Conservation (phyloP, 371 early-diverging fungal species). For the Gilbertella persicaria region DNA sequence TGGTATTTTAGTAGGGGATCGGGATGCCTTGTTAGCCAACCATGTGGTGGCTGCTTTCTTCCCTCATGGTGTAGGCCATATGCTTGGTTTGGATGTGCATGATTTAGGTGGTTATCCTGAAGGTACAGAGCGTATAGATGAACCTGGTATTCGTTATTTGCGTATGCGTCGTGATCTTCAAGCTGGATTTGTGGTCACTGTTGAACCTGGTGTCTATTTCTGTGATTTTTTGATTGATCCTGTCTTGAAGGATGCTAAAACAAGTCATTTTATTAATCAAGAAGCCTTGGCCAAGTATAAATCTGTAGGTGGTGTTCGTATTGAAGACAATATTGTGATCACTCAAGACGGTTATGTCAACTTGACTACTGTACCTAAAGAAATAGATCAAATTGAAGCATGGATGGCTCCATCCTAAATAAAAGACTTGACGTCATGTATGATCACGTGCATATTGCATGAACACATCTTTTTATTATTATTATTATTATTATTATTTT, state of each 20-base stretch:
- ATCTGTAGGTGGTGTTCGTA: slow-evolving; percentile 90
- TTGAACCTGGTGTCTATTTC: slow-evolving; percentile 89
- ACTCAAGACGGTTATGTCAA: slow-evolving; percentile 71
- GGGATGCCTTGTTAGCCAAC: slow-evolving; percentile 67
- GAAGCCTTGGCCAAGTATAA: slow-evolving; percentile 70
- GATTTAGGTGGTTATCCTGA: slow-evolving; percentile 89
- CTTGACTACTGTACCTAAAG: slow-evolving; percentile 77
- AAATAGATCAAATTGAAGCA: slow-evolving; percentile 73
- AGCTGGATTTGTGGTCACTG: slow-evolving; percentile 87
- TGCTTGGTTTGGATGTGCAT: slow-evolving; percentile 83
- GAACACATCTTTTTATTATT: background rate
- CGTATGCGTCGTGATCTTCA: slow-evolving; percentile 83
- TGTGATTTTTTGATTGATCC: slow-evolving; percentile 61
- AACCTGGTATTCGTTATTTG: slow-evolving; percentile 83
- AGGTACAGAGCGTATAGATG: slow-evolving; percentile 76
- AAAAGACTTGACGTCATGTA: background rate
- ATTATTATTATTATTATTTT: slow-evolving; percentile 8
- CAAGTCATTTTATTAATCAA: slow-evolving; percentile 69
- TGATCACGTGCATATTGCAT: slow-evolving; percentile 1
- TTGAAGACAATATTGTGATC: slow-evolving; percentile 88
- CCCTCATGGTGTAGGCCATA: slow-evolving; percentile 85
- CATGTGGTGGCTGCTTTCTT: slow-evolving; percentile 85
- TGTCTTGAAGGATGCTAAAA: slow-evolving; percentile 55
- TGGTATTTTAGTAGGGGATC: slow-evolving; percentile 73
- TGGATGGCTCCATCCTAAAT: slow-evolving; percentile 21